Base-by-base conservation (phyloP, 1,284 basidiomycete species). In the Phaffia rhodozyma region DNA sequence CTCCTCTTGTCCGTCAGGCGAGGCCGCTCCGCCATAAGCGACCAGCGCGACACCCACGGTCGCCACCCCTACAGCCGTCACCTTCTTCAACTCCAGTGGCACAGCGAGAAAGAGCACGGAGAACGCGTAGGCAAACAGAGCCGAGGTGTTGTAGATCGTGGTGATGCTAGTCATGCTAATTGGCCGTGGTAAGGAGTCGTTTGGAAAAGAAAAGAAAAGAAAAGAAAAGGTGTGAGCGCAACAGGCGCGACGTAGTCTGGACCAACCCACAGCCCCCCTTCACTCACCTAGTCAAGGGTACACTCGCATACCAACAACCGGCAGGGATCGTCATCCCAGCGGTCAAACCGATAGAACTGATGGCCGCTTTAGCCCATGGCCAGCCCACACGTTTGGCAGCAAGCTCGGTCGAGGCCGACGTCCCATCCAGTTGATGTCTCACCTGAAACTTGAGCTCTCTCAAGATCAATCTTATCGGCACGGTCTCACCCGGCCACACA, bases 131-230 rank as follows among this genome's bases (percentile, higher is more conserved):
- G 59, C 58, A 23, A 57, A 65, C 20, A 65, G 54, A 2, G 63
- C 55, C 4, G 63, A 65, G 20, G 59, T 61, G 48, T 65, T 65
- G 63, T 61, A 65, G 25, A 65, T 48, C n/a, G 55, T 30, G 29
- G 63, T 65, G 49, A 65, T 55, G 30, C 49, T 30, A 1, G 63
- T 65, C 63, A 65, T 65, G 6, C 53, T 60, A 30, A 43, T 34
- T 49, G 27, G 27, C 16, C 27, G 32, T 21, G 16, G 48, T 34
- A 23, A 9, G 30, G n/a, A 18, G 27, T 1, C 23, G 55, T n/a
- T 20, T 13, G 32, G 21, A 18, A 57, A 50, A 3, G 25, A 25
- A n/a, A 21, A 18, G 30, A 38, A 25, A 16, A 16, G 23, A 20
- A 16, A 25, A 32, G 21, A 16, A 38, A 58, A 30, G 2, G 23